Base-by-base conservation (phyloP, 2,329 filamentous ascomycete species). In the Penicillium sp. region DNA sequence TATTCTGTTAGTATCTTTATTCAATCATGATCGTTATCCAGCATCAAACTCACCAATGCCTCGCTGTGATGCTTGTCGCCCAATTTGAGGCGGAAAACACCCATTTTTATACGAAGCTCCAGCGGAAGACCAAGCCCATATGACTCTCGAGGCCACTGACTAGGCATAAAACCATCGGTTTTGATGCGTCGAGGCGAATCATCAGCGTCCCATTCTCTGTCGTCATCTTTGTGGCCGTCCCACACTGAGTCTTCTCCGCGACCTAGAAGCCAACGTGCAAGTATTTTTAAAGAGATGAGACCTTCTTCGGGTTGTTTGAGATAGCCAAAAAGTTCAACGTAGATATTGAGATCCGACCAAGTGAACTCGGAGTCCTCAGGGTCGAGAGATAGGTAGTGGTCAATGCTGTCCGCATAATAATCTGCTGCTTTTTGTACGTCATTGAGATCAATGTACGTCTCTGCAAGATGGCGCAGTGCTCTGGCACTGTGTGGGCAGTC, bases 261-360 rank as follows among this genome's bases (percentile, higher is more conserved):
- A 9, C 90, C 90, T 39, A 96, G 80, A 54, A 96, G 81, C 91
- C 92, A 96, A 56, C 96, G 83, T 23, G 89, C 85, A 17, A 96
- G 75, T 2, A 81, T 80, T 70, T 90, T 94, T 13, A 96, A 79
- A 61, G 88, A 84, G 29, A 75, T 74, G 3, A 96, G 82, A 3
- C 89, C 92, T 62, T 87, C 82, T 6, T 80, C 75, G 66, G 87
- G 89, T 53, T 84, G 81, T 38, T 83, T 82, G 10, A 85, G 75
- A 48, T 87, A 84, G 29, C 86, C 85, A 60, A 93, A 86, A 19
- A 97, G 81, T 68, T 97, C 91, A 39, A 91, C 83, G 64, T 94
- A 96, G 53, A 93, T 89, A 60, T 91, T 89, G 42, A 96, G 80
- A 71, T 97, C 89, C 53, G 89, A 87, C 93, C 93, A 99, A 49